Conservation (phyloP, 2,329 filamentous ascomycete species). For the Colletotrichum sp. region DNA sequence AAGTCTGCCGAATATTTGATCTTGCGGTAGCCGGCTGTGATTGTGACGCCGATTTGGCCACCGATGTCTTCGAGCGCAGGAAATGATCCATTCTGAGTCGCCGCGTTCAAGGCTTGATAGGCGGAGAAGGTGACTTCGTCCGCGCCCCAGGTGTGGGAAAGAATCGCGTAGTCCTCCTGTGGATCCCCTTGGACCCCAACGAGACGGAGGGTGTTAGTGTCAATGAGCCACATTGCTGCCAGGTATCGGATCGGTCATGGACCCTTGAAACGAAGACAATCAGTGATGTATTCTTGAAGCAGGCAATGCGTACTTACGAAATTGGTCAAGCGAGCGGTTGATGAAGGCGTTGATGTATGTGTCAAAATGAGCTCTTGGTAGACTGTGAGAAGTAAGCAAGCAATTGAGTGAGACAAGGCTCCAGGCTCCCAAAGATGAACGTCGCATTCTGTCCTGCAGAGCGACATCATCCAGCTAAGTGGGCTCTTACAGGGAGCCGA, state of each 20-base stretch:
- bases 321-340: background rate
- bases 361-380: background rate
- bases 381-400: background rate
- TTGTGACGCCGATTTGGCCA: background rate
- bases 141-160: conserved; percentile 40
- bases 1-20: background rate
- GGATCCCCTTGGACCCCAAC: conserved; percentile 25
- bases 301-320: rapidly evolving
- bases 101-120: conserved; percentile 1
- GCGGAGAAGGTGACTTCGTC: conserved; percentile 33
- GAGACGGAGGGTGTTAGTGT: conserved; percentile 24
- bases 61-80: background rate
- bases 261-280: rapidly evolving
- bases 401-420: background rate
- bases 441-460: background rate
- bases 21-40: background rate
- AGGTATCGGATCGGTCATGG: background rate
- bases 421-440: background rate
- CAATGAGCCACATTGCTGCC: conserved; percentile 30
- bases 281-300: rapidly evolving
- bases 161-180: conserved; percentile 32
- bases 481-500: background rate
- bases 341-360: background rate
- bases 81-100: background rate
- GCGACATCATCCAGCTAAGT: background rate